Percentiles rank a stretch among this genome's conserved stretches.
These are phyloP conservation scores for Cryomyces minteri DNA, from an alignment of 495 filamentous ascomycete species.

Conservation along the genomic window DNA sequence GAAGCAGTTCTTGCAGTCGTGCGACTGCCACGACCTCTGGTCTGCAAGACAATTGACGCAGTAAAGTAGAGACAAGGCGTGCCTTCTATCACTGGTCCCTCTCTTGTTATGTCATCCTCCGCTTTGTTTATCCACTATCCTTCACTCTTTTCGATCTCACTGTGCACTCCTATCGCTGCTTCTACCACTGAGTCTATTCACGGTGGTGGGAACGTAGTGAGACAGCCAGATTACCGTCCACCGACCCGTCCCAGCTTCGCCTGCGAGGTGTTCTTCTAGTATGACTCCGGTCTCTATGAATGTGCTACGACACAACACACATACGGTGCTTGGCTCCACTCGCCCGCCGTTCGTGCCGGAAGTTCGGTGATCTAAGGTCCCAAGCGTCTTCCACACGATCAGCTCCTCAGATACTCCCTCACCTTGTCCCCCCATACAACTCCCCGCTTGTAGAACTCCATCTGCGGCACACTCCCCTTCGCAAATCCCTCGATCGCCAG, in stretches of 20 bases:
- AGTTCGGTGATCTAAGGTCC: neutral
- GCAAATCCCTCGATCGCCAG: conserved; percentile 55
- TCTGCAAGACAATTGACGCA: too few relatives aligned
- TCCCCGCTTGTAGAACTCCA: conserved; percentile 50
- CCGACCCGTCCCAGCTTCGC: conserved; percentile 3
- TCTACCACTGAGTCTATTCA: conserved; percentile 4
- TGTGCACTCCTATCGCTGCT: neutral
- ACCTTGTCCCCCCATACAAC: conserved; percentile 48
- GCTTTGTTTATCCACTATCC: too few relatives aligned
- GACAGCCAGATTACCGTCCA: neutral
- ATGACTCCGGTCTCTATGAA: too few relatives aligned
- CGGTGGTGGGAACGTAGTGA: neutral
- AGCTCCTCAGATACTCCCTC: conserved; percentile 34
- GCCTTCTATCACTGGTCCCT: too few relatives aligned
- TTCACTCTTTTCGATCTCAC: too few relatives aligned
- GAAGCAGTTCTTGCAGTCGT: too few relatives aligned
- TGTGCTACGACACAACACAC: conserved; percentile 4
- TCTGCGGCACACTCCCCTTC: conserved; percentile 45
- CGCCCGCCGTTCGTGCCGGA: conserved; percentile 9
- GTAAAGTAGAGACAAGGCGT: too few relatives aligned
- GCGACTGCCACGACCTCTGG: too few relatives aligned
- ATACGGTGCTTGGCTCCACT: neutral
- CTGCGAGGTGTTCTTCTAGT: too few relatives aligned
- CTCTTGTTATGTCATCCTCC: too few relatives aligned
- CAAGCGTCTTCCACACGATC: neutral